These are phyloP conservation scores for Cucurbita pepo DNA, from an alignment of 306 rosid genomes.

Conservation along the genomic window DNA sequence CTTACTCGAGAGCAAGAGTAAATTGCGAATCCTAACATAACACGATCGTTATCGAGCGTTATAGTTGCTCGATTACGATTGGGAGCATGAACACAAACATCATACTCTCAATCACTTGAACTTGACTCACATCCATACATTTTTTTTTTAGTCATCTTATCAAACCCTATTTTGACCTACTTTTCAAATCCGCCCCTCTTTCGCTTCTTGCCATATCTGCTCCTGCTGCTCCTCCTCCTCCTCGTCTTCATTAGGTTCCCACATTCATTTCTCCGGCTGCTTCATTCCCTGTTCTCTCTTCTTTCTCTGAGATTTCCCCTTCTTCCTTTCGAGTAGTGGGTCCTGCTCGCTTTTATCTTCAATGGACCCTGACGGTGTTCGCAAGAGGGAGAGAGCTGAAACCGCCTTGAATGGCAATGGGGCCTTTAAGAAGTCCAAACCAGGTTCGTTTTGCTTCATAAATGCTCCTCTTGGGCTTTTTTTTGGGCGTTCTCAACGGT, in stretches of 20 bases:
- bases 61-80: too few species aligned
- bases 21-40: too few species aligned
- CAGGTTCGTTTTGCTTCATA: conserved; percentile 27
- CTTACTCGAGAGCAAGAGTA: too few species aligned
- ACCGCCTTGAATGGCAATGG: conserved; percentile 62
- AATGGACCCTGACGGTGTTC: conserved; percentile 42
- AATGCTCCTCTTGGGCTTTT: not conserved
- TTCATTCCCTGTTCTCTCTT: not conserved
- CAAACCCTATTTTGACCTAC: not conserved
- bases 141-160: not conserved
- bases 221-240: not conserved
- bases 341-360: not conserved
- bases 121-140: not conserved
- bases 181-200: conserved; percentile 1
- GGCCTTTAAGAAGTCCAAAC: conserved; percentile 42
- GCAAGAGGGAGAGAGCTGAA: conserved; percentile 54
- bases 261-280: not conserved
- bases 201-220: not conserved
- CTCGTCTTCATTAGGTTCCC: not conserved
- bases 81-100: not conserved
- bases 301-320: not conserved
- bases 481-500: not conserved
- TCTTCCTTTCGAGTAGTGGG: not conserved
- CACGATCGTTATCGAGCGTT: too few species aligned
- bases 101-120: not conserved